These are phyloP conservation scores for Hibiscus tridactylites DNA, from an alignment of 345 rosid species.

Conservation along the genomic window DNA sequence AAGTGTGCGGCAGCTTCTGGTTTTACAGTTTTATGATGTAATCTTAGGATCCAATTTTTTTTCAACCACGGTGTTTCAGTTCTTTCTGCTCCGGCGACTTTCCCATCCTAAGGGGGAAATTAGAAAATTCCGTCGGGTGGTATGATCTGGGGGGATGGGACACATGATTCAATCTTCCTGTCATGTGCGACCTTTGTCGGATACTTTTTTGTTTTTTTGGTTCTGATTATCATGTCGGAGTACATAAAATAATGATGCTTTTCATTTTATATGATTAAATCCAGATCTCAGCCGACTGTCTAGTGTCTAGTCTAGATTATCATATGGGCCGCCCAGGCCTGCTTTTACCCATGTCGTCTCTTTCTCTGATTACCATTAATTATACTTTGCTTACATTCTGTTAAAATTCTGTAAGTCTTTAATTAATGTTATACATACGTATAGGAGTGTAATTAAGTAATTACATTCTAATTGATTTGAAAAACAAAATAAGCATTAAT, in stretches of 20 bases:
- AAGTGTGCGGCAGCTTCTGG: not conserved
- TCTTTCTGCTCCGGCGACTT: not conserved
- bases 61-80: not conserved
- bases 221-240: not conserved
- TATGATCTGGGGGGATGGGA: not conserved
- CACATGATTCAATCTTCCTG: not conserved
- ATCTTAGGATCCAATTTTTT: not conserved
- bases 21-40: not conserved
- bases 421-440: no score
- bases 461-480: no score
- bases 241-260: not conserved
- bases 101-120: not conserved
- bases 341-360: not conserved
- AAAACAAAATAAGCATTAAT: no score
- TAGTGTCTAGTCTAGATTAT: not conserved
- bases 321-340: not conserved
- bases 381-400: not conserved
- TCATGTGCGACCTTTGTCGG: not conserved
- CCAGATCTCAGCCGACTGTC: not conserved
- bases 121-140: no score
- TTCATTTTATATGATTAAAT: not conserved
- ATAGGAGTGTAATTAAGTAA: no score
- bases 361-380: not conserved
- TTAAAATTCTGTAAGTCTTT: no score
- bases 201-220: not conserved